phyloP scores from a whole-genome alignment of 805 yeast genomes.

The Osmozyma mogii region DNA sequence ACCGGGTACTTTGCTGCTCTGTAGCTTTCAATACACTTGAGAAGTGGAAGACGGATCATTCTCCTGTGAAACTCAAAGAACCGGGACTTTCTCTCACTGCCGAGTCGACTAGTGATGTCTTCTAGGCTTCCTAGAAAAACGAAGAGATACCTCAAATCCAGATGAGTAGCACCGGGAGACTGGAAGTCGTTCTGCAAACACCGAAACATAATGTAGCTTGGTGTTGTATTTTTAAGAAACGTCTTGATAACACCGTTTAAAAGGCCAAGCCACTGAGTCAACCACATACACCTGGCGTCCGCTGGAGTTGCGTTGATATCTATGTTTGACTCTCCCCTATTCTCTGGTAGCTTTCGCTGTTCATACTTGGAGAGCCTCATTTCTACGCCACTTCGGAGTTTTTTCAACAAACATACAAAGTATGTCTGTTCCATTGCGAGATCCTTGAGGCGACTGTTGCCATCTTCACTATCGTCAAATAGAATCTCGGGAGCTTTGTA shows the following conservation, averaged over 20 bases:
- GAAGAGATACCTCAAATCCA: slow-evolving; percentile 10
- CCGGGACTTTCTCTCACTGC: slow-evolving; percentile 1
- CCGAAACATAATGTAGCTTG: neutral
- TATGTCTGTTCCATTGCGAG: no score
- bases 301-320: no score
- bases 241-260: slow-evolving; percentile 1
- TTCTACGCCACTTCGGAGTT: no score
- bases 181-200: slow-evolving; percentile 2
- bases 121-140: slow-evolving; percentile 10
- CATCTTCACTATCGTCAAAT: neutral
- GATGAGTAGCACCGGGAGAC: slow-evolving; percentile 2
- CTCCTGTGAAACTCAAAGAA: slow-evolving; percentile 7
- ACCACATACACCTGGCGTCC: no score
- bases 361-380: no score
- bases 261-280: slow-evolving; percentile 2
- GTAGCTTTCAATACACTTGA: no score
- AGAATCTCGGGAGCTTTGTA: slow-evolving; percentile 4
- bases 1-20: slow-evolving; percentile 8
- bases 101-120: slow-evolving; percentile 4
- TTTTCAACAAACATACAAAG: no score
- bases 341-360: no score
- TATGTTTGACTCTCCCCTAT: no score
- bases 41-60: slow-evolving; percentile 6
- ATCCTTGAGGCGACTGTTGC: neutral
- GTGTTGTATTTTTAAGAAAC: neutral